Conservation (phyloP, 2,329 filamentous ascomycete genomes). For the Colletotrichum euphorbiae region DNA sequence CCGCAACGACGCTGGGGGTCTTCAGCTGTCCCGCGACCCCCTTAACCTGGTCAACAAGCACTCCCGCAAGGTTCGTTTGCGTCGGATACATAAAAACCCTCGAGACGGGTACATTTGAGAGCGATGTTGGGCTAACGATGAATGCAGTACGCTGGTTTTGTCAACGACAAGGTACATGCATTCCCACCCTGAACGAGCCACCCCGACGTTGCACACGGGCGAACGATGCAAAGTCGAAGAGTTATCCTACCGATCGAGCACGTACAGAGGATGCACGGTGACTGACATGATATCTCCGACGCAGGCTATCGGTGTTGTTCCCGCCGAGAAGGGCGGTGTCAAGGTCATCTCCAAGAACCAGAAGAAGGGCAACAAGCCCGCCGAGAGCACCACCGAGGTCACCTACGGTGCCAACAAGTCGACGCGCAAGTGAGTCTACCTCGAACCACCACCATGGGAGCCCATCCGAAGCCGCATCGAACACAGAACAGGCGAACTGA, state of each 20-base stretch:
- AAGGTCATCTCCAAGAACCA: constrained; percentile 87
- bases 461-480: not conserved
- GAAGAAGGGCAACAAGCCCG: constrained; percentile 78
- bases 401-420: constrained; percentile 77
- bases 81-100: not conserved
- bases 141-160: constrained; percentile 85
- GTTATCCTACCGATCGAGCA: constrained; percentile 24
- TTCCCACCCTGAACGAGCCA: not conserved
- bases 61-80: constrained; percentile 80
- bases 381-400: constrained; percentile 71
- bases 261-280: not conserved
- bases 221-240: constrained; percentile 31
- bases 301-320: constrained; percentile 84
- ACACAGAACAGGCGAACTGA: not conserved
- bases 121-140: constrained; percentile 49
- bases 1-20: constrained; percentile 81
- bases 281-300: constrained; percentile 39
- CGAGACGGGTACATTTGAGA: not conserved
- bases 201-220: not conserved
- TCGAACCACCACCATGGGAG: not conserved
- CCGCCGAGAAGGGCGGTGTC: constrained; percentile 82
- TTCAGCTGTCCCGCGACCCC: constrained; percentile 93
- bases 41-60: constrained; percentile 94
- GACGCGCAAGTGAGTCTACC: constrained; percentile 77
- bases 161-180: constrained; percentile 85